Percentiles rank a stretch among this genome's conserved stretches.
Conservation (phyloP, 257 asterid species). For the Paraleonurus japonicus region DNA sequence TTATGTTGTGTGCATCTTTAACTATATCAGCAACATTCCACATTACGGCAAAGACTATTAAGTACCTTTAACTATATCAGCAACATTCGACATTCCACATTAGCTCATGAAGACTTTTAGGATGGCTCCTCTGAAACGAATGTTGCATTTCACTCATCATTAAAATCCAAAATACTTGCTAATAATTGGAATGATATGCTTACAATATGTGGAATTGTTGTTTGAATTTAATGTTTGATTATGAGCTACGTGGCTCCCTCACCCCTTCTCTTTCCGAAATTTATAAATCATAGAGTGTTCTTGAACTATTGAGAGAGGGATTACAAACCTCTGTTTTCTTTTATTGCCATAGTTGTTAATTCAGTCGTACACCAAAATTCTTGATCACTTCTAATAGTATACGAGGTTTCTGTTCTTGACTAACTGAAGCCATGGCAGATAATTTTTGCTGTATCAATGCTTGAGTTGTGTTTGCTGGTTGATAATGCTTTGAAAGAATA, state of each 20-base stretch:
- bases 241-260: background rate
- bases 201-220: background rate
- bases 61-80: no score
- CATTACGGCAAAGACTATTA: no score
- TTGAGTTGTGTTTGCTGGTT: background rate
- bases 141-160: background rate
- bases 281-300: background rate
- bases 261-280: background rate
- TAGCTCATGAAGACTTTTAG: background rate
- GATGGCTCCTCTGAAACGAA: background rate
- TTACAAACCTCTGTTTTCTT: background rate
- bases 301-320: background rate
- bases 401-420: background rate
- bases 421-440: background rate
- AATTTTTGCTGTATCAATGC: background rate
- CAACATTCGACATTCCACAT: background rate
- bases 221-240: background rate
- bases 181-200: background rate
- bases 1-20: background rate
- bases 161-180: background rate
- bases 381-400: slow-evolving; percentile 5
- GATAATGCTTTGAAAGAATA: background rate
- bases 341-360: slow-evolving; percentile 2
- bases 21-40: background rate
- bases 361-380: background rate